A percentile compares a stretch with the other conserved stretches of the same genome.
phyloP scores from a whole-genome alignment of 2,329 filamentous ascomycete genomes.

The Diaporthe sp. region DNA sequence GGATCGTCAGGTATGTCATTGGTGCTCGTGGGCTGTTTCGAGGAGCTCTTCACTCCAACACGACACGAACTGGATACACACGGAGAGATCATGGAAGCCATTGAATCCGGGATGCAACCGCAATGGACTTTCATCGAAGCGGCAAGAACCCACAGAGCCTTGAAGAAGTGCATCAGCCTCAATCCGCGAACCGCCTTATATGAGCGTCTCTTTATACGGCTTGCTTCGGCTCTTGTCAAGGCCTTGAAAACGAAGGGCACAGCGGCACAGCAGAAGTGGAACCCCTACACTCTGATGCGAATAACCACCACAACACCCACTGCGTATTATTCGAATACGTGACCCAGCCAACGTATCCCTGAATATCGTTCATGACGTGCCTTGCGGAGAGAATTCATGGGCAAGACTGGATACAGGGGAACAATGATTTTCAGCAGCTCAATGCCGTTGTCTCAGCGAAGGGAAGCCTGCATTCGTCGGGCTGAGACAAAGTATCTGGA shows the following conservation, averaged over 20 bases:
- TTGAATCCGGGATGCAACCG: not conserved
- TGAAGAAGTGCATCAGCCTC: not conserved
- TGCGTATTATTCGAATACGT: too few species aligned
- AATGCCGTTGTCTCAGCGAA: too few species aligned
- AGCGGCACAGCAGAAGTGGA: not conserved
- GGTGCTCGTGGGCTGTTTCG: not conserved
- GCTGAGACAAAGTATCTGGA: too few species aligned
- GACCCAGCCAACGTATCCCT: too few species aligned
- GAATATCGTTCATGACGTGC: too few species aligned
- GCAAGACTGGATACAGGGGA: too few species aligned
- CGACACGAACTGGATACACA: not conserved
- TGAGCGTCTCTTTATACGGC: not conserved
- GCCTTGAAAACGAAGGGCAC: not conserved
- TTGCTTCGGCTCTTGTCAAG: not conserved
- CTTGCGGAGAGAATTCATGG: too few species aligned
- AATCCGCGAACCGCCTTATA: not conserved
- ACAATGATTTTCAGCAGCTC: too few species aligned
- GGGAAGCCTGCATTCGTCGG: too few species aligned
- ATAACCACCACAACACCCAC: too few species aligned
- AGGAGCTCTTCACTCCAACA: not conserved
- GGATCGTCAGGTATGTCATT: not conserved
- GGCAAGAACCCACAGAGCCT: not conserved
- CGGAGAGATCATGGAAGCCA: not conserved
- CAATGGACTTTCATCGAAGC: not conserved
- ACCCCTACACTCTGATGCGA: too few species aligned